Percentiles rank a stretch among this genome's conserved stretches.
Evolutionary conservation across 2,329 filamentous ascomycete species (phyloP).

Genomic region (Trichocomaceae sp.): DNA sequence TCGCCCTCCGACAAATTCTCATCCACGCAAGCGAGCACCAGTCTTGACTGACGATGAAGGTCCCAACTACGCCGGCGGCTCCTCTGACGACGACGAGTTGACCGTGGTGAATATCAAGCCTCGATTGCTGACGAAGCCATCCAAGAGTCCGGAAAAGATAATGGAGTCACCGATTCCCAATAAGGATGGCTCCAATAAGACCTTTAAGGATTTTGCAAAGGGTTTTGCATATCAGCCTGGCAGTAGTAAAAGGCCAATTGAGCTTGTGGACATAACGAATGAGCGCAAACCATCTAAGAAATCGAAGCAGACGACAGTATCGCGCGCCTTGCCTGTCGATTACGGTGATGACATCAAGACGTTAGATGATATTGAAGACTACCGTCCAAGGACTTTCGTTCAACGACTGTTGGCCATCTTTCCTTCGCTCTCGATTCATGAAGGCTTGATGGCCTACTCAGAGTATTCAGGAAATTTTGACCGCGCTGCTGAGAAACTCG

Average conservation of each 20-base stretch:
- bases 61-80: conserved; percentile 55
- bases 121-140: conserved; percentile 48
- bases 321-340: conserved; percentile 41
- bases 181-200: conserved; percentile 22
- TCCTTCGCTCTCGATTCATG: conserved; percentile 40
- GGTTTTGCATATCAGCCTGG: conserved; percentile 37
- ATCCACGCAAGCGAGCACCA: conserved; percentile 35
- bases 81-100: conserved; percentile 52
- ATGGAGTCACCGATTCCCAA: conserved; percentile 34
- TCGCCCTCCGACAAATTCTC: conserved; percentile 43
- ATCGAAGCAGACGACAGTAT: conserved; percentile 35
- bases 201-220: conserved; percentile 40
- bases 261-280: conserved; percentile 39
- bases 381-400: conserved; percentile 45
- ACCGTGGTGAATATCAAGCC: conserved; percentile 53
- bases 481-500: conserved; percentile 47
- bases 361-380: conserved; percentile 48
- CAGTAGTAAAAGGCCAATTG: conserved; percentile 33
- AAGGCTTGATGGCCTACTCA: conserved; percentile 47
- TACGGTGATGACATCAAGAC: conserved; percentile 29
- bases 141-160: conserved; percentile 32
- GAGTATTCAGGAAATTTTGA: conserved; percentile 48
- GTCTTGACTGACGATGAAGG: conserved; percentile 49
- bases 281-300: conserved; percentile 35
- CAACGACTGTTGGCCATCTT: conserved; percentile 46